Percentiles rank a stretch among this genome's conserved stretches.
Evolutionary conservation across 805 yeast genomes (phyloP).

Genomic region (Yamadazyma sp.): DNA sequence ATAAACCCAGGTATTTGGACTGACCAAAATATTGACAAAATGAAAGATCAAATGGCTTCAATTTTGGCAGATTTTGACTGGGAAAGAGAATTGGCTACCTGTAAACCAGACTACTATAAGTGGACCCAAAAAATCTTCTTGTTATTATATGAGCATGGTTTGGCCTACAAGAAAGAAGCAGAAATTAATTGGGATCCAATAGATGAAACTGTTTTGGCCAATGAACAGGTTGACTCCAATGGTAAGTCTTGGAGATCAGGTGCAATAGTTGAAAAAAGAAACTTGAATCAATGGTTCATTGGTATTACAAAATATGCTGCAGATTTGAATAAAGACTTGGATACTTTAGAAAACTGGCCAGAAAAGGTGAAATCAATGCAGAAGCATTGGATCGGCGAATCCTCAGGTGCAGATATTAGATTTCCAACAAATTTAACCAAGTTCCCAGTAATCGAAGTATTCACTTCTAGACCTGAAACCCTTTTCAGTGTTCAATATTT

Average conservation of each 20-base stretch:
- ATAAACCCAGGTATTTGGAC: conserved; percentile 87
- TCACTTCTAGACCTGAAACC: conserved; percentile 91
- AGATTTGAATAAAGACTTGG: conserved; percentile 63
- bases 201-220: conserved; percentile 91
- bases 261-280: conserved; percentile 80
- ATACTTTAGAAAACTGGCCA: conserved; percentile 74
- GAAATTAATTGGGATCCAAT: conserved; percentile 98
- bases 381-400: conserved; percentile 88
- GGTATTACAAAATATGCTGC: conserved; percentile 82
- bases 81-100: conserved; percentile 86
- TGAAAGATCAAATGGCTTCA: conserved; percentile 76
- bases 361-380: conserved; percentile 87
- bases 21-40: conserved; percentile 66
- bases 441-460: conserved; percentile 43
- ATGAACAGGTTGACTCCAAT: conserved; percentile 87
- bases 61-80: conserved; percentile 91
- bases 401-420: conserved; percentile 69
- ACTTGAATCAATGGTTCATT: conserved; percentile 89
- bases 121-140: conserved; percentile 90
- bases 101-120: conserved; percentile 81
- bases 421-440: conserved; percentile 36
- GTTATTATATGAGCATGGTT: conserved; percentile 65
- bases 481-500: conserved; percentile 77
- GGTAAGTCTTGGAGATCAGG: conserved; percentile 98
- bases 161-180: conserved; percentile 83